Percentiles rank a stretch among this genome's conserved stretches.
These are phyloP conservation scores for Xerocomus potaroensis DNA, from an alignment of 768 basidiomycete species.

Conservation along the genomic window DNA sequence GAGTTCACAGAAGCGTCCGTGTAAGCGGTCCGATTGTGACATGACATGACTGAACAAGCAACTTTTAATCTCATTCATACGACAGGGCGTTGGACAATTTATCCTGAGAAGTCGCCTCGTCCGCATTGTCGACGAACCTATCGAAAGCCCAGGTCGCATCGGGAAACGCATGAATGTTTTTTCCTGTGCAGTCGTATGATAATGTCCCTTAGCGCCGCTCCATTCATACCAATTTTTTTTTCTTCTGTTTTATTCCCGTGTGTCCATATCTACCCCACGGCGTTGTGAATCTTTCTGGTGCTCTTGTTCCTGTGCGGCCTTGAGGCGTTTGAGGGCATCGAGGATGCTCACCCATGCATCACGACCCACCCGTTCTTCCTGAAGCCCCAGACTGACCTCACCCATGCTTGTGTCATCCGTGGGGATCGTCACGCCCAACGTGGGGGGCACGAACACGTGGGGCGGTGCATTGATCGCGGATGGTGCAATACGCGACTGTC, in stretches of 20 bases:
- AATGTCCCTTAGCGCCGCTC: no score
- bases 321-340: slow-evolving; percentile 60
- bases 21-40: slow-evolving; percentile 27
- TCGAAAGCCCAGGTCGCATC: neutral
- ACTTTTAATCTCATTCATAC: slow-evolving; percentile 16
- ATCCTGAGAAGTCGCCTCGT: slow-evolving; percentile 17
- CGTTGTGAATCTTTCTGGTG: slow-evolving; percentile 8
- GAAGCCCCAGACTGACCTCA: slow-evolving; percentile 55
- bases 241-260: slow-evolving; percentile 17
- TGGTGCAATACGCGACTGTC: slow-evolving; percentile 77
- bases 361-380: slow-evolving; percentile 71
- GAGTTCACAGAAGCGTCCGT: slow-evolving; percentile 48
- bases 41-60: slow-evolving; percentile 1
- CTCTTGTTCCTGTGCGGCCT: slow-evolving; percentile 39
- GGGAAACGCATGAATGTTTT: slow-evolving; percentile 20
- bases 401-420: slow-evolving; percentile 23
- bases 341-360: slow-evolving; percentile 78
- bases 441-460: slow-evolving; percentile 68
- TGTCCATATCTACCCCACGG: slow-evolving; percentile 16
- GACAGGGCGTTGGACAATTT: slow-evolving; percentile 15
- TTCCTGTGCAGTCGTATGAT: neutral
- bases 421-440: slow-evolving; percentile 74
- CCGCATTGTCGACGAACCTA: slow-evolving; percentile 14
- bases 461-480: slow-evolving; percentile 84
- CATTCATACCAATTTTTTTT: slow-evolving; percentile 8